Evolutionary conservation across 2,329 filamentous ascomycete species (phyloP).

Genomic region (Eutypa lata): DNA sequence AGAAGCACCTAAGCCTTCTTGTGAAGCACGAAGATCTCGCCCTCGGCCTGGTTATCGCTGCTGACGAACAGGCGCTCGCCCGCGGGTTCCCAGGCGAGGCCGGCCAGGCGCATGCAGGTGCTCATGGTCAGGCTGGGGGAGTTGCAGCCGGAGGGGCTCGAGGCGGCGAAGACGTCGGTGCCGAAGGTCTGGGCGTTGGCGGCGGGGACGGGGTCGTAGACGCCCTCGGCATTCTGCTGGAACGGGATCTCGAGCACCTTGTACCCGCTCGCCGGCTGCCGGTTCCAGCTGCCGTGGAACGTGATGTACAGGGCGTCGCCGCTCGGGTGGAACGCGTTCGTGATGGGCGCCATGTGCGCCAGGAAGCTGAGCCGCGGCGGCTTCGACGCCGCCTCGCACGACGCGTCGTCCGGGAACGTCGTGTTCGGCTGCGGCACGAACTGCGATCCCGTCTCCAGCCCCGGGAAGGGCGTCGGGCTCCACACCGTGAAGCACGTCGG

Average conservation of each 20-base stretch:
- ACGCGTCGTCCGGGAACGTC: slow-evolving; percentile 26
- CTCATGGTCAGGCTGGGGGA: slow-evolving; percentile 29
- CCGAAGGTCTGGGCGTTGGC: slow-evolving; percentile 38
- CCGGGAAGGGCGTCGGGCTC: slow-evolving; percentile 38
- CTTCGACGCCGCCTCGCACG: slow-evolving; percentile 18
- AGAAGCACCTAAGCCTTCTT: slow-evolving; percentile 14
- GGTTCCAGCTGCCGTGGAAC: slow-evolving; percentile 59
- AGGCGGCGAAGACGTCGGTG: slow-evolving; percentile 45
- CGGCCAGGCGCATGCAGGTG: slow-evolving; percentile 51
- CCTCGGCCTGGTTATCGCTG: slow-evolving; percentile 44
- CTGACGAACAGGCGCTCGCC: slow-evolving; percentile 49
- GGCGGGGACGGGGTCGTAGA: slow-evolving; percentile 26
- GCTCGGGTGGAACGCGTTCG: slow-evolving; percentile 57
- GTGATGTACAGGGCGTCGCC: slow-evolving; percentile 58
- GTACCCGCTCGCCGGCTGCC: slow-evolving; percentile 33
- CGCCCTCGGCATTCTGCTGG: slow-evolving; percentile 26
- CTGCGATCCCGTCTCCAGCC: slow-evolving; percentile 31
- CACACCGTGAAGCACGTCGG: slow-evolving; percentile 42
- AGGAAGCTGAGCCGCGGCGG: slow-evolving; percentile 47
- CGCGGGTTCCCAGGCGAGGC: slow-evolving; percentile 35
- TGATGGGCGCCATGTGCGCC: slow-evolving; percentile 61
- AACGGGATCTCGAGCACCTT: slow-evolving; percentile 33
- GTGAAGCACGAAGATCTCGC: slow-evolving; percentile 37
- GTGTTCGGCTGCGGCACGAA: slow-evolving; percentile 30
- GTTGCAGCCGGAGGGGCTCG: slow-evolving; percentile 40